Evolutionary conservation across 2,329 filamentous ascomycete genomes (phyloP).

Genomic region (Cladosporium oxysporum): DNA sequence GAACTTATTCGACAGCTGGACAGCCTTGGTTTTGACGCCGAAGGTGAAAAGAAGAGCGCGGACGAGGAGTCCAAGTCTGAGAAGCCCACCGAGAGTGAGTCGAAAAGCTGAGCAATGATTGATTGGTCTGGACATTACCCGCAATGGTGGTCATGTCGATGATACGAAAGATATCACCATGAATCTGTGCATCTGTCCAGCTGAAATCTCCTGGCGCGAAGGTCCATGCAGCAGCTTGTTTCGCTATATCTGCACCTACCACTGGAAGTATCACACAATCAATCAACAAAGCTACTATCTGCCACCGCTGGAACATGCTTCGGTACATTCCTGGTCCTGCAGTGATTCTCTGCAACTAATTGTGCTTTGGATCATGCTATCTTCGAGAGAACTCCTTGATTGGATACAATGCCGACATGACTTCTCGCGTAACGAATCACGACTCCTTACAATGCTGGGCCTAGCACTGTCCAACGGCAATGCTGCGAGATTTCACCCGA

Average conservation of each 20-base stretch:
- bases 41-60: conserved; percentile 64
- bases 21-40: conserved; percentile 76
- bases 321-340: no score
- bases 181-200: background rate
- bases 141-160: background rate
- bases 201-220: background rate
- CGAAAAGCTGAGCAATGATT: background rate
- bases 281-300: background rate
- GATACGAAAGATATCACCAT: background rate
- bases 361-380: background rate
- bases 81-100: background rate
- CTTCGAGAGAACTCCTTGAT: background rate
- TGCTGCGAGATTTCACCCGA: background rate
- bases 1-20: conserved; percentile 89
- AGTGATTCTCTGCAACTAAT: background rate
- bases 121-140: background rate
- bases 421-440: background rate
- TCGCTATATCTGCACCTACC: background rate
- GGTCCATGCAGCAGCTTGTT: background rate
- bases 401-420: background rate
- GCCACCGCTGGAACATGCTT: background rate
- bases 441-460: background rate
- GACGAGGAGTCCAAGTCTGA: background rate
- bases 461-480: background rate
- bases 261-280: background rate